Conservation (phyloP, 441 rosid species). For the Croton setiger region DNA sequence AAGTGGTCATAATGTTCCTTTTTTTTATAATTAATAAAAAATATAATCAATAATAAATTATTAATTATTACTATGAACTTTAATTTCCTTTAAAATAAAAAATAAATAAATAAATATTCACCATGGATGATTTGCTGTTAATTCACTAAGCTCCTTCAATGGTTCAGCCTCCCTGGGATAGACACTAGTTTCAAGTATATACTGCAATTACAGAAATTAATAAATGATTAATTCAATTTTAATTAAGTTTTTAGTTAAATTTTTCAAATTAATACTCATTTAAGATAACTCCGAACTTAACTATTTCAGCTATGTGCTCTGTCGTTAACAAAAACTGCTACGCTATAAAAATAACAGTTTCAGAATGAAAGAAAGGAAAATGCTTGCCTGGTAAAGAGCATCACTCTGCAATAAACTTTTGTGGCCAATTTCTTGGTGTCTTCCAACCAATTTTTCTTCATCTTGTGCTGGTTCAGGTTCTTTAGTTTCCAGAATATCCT, state of each 20-base stretch:
- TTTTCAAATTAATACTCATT: too few species aligned
- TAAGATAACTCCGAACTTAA: too few species aligned
- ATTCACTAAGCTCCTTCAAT: conserved; percentile 86
- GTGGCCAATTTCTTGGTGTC: conserved; percentile 84
- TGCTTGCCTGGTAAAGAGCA: conserved; percentile 83
- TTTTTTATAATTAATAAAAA: neutral
- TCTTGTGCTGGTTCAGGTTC: conserved; percentile 34
- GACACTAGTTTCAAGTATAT: conserved; percentile 95
- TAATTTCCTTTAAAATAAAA: neutral
- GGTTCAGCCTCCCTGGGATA: conserved; percentile 93
- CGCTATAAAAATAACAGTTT: too few species aligned
- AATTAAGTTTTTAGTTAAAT: neutral
- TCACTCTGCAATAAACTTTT: conserved; percentile 89
- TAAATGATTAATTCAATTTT: neutral
- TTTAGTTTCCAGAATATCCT: conserved; percentile 20
- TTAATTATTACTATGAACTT: neutral
- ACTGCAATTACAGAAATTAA: conserved; percentile 35
- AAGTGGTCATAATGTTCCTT: conserved; percentile 60
- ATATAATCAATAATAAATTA: neutral
- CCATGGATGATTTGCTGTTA: conserved; percentile 93
- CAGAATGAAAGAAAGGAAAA: neutral
- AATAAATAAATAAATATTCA: conserved; percentile 21
- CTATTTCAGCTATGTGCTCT: too few species aligned
- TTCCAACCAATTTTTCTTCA: conserved; percentile 41
- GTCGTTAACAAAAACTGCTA: too few species aligned